These are phyloP conservation scores for Castanopsis chinensis DNA, from an alignment of 306 rosid genomes.

Conservation along the genomic window DNA sequence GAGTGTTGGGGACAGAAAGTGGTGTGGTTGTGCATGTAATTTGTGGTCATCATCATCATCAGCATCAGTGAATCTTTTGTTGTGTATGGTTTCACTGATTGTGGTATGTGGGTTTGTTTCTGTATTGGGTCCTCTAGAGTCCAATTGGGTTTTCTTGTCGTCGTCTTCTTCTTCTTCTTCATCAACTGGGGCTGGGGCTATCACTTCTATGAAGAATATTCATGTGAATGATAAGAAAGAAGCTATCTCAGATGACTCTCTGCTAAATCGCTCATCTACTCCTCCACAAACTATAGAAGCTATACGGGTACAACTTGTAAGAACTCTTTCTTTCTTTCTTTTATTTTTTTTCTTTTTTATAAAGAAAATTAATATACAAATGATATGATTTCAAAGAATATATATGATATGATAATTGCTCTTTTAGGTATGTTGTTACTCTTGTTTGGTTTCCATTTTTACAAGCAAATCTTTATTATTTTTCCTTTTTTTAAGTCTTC, in stretches of 20 bases:
- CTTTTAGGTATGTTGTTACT: no score
- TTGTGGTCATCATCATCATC: conserved; percentile 25
- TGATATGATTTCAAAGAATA: no score
- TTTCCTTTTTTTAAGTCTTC: neutral
- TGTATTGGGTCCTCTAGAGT: conserved; percentile 47
- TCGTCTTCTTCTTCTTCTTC: no score
- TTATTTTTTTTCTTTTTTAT: neutral
- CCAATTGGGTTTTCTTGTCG: conserved; percentile 27
- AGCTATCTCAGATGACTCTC: conserved; percentile 47
- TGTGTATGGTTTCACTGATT: conserved; percentile 49
- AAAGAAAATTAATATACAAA: no score
- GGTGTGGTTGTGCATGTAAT: conserved; percentile 22
- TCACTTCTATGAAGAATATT: no score
- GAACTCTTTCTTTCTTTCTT: neutral
- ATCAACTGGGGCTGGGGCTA: no score
- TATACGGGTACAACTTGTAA: conserved; percentile 35
- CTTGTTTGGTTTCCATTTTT: neutral
- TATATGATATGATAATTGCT: no score
- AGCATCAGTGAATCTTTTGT: conserved; percentile 38
- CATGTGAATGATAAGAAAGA: conserved; percentile 30
- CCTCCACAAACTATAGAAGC: conserved; percentile 45
- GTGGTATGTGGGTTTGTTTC: conserved; percentile 53
- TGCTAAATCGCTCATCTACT: conserved; percentile 47
- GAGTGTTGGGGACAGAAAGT: conserved; percentile 14
- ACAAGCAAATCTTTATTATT: neutral